Conservation (phyloP, 179 eudicot genomes). For the Actinidia arguta region DNA sequence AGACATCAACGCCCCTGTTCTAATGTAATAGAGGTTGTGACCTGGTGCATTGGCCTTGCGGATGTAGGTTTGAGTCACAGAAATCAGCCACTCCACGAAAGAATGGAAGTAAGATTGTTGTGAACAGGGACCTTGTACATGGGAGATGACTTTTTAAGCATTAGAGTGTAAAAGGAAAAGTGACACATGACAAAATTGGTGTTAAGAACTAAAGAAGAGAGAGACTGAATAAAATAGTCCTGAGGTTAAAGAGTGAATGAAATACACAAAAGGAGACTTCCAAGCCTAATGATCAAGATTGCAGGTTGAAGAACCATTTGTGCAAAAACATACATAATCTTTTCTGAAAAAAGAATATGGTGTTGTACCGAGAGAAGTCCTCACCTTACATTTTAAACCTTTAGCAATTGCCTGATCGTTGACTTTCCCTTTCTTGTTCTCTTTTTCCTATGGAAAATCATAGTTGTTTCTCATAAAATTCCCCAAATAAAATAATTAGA, state of each 20-base stretch:
- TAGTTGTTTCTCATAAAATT: background rate
- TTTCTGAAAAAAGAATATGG: background rate
- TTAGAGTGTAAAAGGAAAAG: no score
- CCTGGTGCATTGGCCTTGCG: no score
- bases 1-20: no score
- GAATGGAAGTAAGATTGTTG: no score
- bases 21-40: no score
- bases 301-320: background rate
- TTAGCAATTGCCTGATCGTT: slow-evolving; percentile 8
- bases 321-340: background rate
- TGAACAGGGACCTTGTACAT: no score
- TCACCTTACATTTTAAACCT: slow-evolving; percentile 33
- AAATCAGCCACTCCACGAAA: no score
- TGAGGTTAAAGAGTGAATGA: background rate
- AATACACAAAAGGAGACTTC: background rate
- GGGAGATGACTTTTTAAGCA: no score
- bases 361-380: background rate
- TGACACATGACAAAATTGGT: no score
- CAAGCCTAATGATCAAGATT: background rate
- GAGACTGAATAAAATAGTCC: no score
- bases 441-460: slow-evolving; percentile 28
- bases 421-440: slow-evolving; percentile 29
- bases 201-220: no score
- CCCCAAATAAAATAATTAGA: background rate
- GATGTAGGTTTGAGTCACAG: no score